A percentile compares a stretch with the other conserved stretches of the same genome.
These are phyloP conservation scores for Hortiboletus flavorubellus DNA, from an alignment of 768 basidiomycete species.

Conservation along the genomic window DNA sequence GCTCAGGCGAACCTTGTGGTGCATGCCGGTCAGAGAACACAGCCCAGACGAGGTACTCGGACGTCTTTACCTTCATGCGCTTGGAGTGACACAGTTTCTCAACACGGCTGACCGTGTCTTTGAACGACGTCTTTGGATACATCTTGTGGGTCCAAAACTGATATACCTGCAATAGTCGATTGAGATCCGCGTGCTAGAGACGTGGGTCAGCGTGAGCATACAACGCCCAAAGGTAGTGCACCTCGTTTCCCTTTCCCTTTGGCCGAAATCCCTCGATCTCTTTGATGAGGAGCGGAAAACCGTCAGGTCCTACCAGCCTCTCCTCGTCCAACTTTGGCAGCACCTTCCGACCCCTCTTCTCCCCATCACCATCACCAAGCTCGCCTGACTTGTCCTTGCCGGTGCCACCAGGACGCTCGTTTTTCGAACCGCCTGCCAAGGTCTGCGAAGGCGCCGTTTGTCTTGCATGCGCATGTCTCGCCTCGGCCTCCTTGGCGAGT, in stretches of 20 bases:
- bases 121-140: conserved; percentile 86
- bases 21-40: conserved; percentile 6
- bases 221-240: conserved; percentile 28
- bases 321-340: conserved; percentile 69
- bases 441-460: conserved; percentile 40
- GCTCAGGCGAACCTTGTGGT: conserved; percentile 58
- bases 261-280: conserved; percentile 74
- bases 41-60: not conserved
- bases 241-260: conserved; percentile 93
- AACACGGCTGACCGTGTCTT: conserved; percentile 78
- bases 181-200: conserved; percentile 72
- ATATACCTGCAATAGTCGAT: conserved; percentile 76
- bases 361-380: conserved; percentile 23
- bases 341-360: conserved; percentile 30
- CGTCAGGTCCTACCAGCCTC: conserved; percentile 65
- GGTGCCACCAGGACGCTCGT: conserved; percentile 12
- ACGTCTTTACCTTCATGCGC: conserved; percentile 69
- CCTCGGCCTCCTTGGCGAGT: conserved; percentile 54
- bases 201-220: not conserved
- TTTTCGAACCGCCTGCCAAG: conserved; percentile 45
- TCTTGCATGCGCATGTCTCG: conserved; percentile 35
- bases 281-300: conserved; percentile 78
- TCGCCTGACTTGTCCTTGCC: conserved; percentile 3
- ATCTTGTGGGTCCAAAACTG: conserved; percentile 94
- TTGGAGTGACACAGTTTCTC: conserved; percentile 87